Base-by-base conservation (phyloP, 1,284 basidiomycete genomes). In the Pseudozyma hubeiensis region DNA sequence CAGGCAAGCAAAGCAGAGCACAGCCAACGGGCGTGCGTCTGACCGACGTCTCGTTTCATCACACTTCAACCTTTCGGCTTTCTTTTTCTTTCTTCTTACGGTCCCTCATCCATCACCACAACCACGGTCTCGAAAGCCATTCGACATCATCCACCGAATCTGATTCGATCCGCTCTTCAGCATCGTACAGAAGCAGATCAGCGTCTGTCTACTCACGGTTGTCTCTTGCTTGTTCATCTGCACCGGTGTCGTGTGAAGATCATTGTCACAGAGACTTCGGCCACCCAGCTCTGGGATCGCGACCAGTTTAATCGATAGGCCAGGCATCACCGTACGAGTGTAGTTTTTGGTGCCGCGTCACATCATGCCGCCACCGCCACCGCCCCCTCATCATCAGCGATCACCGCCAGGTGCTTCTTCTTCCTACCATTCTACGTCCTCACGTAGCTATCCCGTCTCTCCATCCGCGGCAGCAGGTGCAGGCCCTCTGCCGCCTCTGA, bases 361-460 rank as follows among this genome's bases (percentile, higher is more conserved):
- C 40, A 70, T 52, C 50, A 59, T 59, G 37, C 67, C 67, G 19
- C 57, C 67, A 29, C 56, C 56, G 17, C 62, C 45, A 13, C 63
- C 39, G 7, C 54, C 45, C 4, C 51, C 40, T 7, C 56, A 53
- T 5, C 39, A 44, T 43, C 68, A 71, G 34, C 49, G 63, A 16
- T 71, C 66, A 16, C 66, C 66, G 10, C 60, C 60, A 9, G 66
- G 66, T 9, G 66, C 51, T 14, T 64, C 66, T 6, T 54, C 65
- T 24, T 55, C 56, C 24, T 59, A 64, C 41, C 60, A 58, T 46
- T 17, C 51, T 11, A 46, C 53, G 39, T 56, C 58, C 14, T 61
- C 51, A 11, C 64, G 58, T 37, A 55, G 39, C 47, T 73, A 51
- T 31, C 65, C 60, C 7, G 60, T 56, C 43, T 70, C 71, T 17